phyloP scores from a whole-genome alignment of 208 protist species.

The Phytomonas sp. region DNA sequence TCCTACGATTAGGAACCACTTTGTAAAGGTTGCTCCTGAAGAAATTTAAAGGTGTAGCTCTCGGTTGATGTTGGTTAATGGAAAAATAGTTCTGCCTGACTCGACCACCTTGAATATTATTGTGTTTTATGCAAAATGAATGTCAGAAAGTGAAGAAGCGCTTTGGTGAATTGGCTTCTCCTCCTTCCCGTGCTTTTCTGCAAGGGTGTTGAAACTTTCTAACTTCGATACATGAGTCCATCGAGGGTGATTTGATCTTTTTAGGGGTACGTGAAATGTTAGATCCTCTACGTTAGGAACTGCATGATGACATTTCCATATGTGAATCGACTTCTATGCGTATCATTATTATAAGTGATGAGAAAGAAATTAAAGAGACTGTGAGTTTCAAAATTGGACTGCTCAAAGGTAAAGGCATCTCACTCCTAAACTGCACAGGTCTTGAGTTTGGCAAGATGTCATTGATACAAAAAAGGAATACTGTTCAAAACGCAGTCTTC shows the following conservation, averaged over 20 bases:
- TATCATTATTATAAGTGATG: slow-evolving; percentile 97
- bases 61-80: slow-evolving; percentile 41
- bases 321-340: slow-evolving; percentile 94
- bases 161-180: slow-evolving; percentile 83
- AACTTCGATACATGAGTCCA: slow-evolving; percentile 33
- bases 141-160: slow-evolving; percentile 47
- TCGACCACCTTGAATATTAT: slow-evolving; percentile 18
- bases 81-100: slow-evolving; percentile 35
- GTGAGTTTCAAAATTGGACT: slow-evolving; percentile 94
- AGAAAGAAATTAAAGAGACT: slow-evolving; percentile 92
- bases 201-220: slow-evolving; percentile 31
- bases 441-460: slow-evolving; percentile 70
- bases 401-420: slow-evolving; percentile 30
- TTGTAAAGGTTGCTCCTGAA: slow-evolving; percentile 95
- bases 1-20: slow-evolving; percentile 33
- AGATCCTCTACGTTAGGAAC: slow-evolving; percentile 91
- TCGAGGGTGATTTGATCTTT: slow-evolving; percentile 86
- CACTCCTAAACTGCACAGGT: slow-evolving; percentile 56
- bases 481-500: slow-evolving; percentile 50
- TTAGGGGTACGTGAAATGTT: slow-evolving; percentile 90
- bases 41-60: slow-evolving; percentile 85
- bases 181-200: slow-evolving; percentile 30
- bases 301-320: slow-evolving; percentile 77
- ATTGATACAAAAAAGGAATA: slow-evolving; percentile 33
- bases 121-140: slow-evolving; percentile 28